A percentile compares a stretch with the other conserved stretches of the same genome.
Conservation (phyloP, 805 yeast genomes). For the Ogataea henricii region DNA sequence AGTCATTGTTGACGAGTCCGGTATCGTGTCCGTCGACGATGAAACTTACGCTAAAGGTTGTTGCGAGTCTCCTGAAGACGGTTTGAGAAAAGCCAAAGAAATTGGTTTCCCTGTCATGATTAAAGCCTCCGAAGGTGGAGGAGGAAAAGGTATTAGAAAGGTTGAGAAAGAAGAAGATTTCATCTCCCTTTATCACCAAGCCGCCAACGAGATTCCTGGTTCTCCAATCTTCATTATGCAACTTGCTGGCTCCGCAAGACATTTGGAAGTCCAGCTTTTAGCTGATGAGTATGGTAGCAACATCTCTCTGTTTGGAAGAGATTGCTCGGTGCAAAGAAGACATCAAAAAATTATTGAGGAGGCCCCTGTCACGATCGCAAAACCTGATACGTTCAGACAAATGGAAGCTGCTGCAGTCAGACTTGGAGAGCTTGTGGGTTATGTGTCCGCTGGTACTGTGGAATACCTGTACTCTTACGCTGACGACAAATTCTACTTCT, state of each 20-base stretch:
- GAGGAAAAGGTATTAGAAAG: constrained; percentile 99
- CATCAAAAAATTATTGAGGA: constrained; percentile 99
- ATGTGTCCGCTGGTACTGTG: constrained; percentile 98
- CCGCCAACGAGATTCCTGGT: constrained; percentile 97
- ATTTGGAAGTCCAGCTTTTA: constrained; percentile 93
- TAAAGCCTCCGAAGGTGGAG: constrained; percentile 99
- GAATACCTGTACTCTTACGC: constrained; percentile 94
- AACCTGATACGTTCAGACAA: constrained; percentile 74
- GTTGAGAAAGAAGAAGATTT: constrained; percentile 86
- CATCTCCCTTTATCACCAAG: constrained; percentile 78
- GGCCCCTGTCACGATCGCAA: constrained; percentile 97
- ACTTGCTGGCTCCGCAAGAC: constrained; percentile 96
- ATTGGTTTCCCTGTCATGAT: constrained; percentile 99
- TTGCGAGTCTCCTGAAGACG: constrained; percentile 83
- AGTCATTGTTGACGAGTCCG: constrained; percentile 71
- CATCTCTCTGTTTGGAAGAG: constrained; percentile 96
- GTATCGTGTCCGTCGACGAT: constrained; percentile 87
- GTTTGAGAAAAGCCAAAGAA: constrained; percentile 75
- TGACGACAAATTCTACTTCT: constrained; percentile 92
- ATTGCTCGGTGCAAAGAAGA: constrained; percentile 99
- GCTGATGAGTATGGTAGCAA: constrained; percentile 99
- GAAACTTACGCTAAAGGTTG: constrained; percentile 87
- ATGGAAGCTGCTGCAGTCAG: constrained; percentile 99
- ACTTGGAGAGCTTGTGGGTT: constrained; percentile 94
- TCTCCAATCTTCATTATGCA: constrained; percentile 98